Base-by-base conservation (phyloP, 1,139 yeast species). In the Kodamaea alishanica region DNA sequence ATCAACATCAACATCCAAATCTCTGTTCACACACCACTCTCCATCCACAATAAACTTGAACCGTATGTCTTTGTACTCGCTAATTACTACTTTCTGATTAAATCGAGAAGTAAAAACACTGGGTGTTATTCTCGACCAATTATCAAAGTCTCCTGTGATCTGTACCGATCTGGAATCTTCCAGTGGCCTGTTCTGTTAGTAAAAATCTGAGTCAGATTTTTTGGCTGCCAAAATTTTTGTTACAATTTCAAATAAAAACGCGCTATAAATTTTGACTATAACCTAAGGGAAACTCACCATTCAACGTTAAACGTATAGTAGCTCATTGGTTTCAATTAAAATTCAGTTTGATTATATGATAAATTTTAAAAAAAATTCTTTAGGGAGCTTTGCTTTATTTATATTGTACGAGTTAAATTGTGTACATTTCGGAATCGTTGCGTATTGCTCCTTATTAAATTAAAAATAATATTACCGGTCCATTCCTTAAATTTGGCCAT, bases 111-210 rank as follows among this genome's bases (percentile, higher is more conserved):
- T 27, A 40, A 36, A 37, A 47, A 46, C 8, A 55, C 45, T 47
- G 5, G 45, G 43, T 11, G 38, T 28, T 35, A 43, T 48, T 40
- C 57, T 51, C 11, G 62, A 46, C 76, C 77, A 71, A 38, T 63
- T 48, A 43, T 70, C 74, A 47, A 70, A 71, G 41, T 55, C 62
- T 4, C 77, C 77, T 2, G 76, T 70, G 26, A 70, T 63, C 33
- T 61, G 61, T 26, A 70, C 63, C 6, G 63, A 53, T 10, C 49
- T 40, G 34, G 37, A 32, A 10, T 38, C 43, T 26, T 36, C 37
- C 30, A 38, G 33, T 20, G 22, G 26, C 44, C 44, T 41, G 32
- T 8, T 12, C 28, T 3, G 44, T 43, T 40, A 42, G 42, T 41
- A 25, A 15, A 15, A 15, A n/a, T n/a, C n/a, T 15, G 20, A 15